These are phyloP conservation scores for Neofusicoccum kwambonambiense DNA, from an alignment of 2,329 filamentous ascomycete genomes.

Conservation along the genomic window DNA sequence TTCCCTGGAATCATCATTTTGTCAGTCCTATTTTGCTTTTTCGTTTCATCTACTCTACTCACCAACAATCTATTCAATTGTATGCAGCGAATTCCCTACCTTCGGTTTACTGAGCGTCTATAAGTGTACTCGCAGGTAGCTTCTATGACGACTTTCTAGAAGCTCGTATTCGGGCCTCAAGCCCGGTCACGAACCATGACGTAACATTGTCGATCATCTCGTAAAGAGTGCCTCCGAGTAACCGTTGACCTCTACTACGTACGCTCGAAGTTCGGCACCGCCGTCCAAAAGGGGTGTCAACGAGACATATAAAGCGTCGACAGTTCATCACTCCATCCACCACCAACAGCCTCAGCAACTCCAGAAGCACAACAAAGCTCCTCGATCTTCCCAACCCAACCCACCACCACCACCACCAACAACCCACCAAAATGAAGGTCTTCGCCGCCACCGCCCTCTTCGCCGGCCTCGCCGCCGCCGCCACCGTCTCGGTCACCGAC, in stretches of 20 bases:
- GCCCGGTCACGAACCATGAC: not conserved
- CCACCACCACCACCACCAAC: not conserved
- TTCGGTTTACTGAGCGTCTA: too few relatives aligned
- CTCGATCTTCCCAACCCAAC: not conserved
- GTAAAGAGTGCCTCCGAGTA: not conserved
- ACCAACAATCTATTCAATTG: not conserved
- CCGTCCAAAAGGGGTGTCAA: not conserved
- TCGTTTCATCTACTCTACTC: not conserved
- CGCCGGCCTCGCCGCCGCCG: not conserved
- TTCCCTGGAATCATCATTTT: not conserved
- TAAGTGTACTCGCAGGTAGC: not conserved
- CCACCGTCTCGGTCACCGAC: conserved; percentile 3
- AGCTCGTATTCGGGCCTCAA: not conserved
- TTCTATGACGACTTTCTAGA: not conserved
- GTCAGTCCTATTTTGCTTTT: not conserved
- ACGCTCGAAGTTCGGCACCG: not conserved
- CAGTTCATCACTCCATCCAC: not conserved
- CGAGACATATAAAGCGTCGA: not conserved
- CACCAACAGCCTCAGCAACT: not conserved
- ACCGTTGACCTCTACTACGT: not conserved
- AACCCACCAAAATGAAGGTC: not conserved
- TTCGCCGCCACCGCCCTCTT: not conserved
- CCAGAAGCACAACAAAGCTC: not conserved
- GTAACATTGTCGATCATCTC: not conserved
- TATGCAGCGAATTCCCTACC: not conserved